phyloP scores from a whole-genome alignment of 1,284 basidiomycete genomes.

The Pascua guehoae region DNA sequence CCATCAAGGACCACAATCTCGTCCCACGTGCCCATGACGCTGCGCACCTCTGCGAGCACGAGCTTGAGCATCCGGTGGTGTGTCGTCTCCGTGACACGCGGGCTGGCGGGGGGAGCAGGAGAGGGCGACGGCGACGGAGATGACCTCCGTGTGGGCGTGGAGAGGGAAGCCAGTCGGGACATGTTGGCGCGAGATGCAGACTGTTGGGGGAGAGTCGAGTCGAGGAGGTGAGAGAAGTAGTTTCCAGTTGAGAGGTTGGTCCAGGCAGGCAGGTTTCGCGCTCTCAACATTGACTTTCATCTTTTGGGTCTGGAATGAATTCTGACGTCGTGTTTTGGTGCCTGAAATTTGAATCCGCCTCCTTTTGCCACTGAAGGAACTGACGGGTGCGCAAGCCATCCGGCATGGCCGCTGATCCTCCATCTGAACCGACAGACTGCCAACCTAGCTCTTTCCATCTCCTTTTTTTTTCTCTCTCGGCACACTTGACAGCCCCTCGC shows the following conservation, averaged over 20 bases:
- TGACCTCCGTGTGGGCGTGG: constrained; percentile 51
- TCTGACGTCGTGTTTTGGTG: too few species aligned
- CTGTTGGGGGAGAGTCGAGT: neutral
- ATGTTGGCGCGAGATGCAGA: neutral
- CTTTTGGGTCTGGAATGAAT: too few species aligned
- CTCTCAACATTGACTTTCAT: too few species aligned
- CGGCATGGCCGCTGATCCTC: too few species aligned
- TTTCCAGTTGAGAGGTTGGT: neutral
- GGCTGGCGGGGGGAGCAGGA: constrained; percentile 19
- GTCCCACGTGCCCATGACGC: constrained; percentile 39
- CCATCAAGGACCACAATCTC: constrained; percentile 39
- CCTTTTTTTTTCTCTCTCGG: too few species aligned
- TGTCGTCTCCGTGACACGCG: constrained; percentile 30
- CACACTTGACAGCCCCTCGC: too few species aligned
- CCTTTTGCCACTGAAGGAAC: too few species aligned
- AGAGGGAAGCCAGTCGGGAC: constrained; percentile 21
- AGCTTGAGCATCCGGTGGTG: constrained; percentile 43
- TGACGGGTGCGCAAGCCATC: too few species aligned
- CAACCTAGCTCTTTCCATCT: too few species aligned
- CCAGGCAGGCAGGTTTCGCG: neutral
- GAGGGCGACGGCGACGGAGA: constrained; percentile 50
- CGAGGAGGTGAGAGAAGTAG: too few species aligned
- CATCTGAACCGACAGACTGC: too few species aligned
- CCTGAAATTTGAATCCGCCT: too few species aligned
- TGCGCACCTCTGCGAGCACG: constrained; percentile 32